Base-by-base conservation (phyloP, 1,284 basidiomycete genomes). In the Boletus mariae region DNA sequence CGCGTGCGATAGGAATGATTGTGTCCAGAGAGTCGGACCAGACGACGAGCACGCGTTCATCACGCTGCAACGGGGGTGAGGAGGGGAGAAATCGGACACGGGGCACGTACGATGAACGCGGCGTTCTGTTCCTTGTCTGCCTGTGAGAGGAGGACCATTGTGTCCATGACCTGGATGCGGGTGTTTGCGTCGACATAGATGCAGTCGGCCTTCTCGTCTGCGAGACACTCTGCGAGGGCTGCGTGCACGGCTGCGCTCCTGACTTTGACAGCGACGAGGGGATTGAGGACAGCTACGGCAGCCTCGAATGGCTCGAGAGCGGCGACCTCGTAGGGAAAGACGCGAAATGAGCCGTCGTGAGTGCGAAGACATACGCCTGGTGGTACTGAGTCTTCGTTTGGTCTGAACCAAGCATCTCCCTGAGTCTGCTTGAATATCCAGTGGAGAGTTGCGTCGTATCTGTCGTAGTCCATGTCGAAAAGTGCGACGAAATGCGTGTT, bases 51-150 rank as follows among this genome's bases (percentile, higher is more conserved):
- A 86, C 81, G 28, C 83, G 79, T 61, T 92, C 88, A 67, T 84
- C 81, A 46, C 90, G 83, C 85, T 88, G 59, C 23, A 51, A 48
- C n/a, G 50, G 23, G 12, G 47, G 45, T 51, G 8, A 59, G 52
- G 6, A 15, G 35, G 9, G 7, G 44, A 45, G 25, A 10, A 8
- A 31, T 28, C 23, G 41, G 34, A 8, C 32, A 38, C 6, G 31
- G 15, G 0, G 15, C 8, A 79, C 83, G 65, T 64, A 86, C 85
- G 61, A 93, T 80, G 64, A 94, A 94, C 11, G 90, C 89, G 15
- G 87, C 91, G 59, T 84, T 85, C 65, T 93, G 90, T 57, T 92
- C 88, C 72, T 90, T 90, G 63, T 92, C 83, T 5, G 89, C 91
- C 38, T 80, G 76, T 5, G 85, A 85, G 31, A 93, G 80, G 58